phyloP scores from a whole-genome alignment of 148 eudicot species.

The Chenopodium formosanum region DNA sequence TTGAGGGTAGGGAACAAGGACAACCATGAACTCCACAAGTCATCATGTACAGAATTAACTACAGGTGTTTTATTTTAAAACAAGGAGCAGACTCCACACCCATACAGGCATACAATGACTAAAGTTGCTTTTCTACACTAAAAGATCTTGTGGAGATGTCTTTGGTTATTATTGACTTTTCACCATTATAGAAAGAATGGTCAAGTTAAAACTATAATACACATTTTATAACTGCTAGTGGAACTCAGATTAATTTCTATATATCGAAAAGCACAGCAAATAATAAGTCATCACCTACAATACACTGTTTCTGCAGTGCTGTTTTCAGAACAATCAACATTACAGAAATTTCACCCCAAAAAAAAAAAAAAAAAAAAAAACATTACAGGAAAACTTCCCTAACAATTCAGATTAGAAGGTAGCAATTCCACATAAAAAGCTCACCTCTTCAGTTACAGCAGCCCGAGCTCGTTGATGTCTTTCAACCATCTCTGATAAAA shows the following conservation, averaged over 20 bases:
- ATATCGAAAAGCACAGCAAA: neutral
- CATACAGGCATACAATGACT: neutral
- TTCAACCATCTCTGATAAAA: constrained; percentile 80
- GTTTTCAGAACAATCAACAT: neutral
- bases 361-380: neutral
- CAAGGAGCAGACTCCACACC: neutral
- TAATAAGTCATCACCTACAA: neutral
- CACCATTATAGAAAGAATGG: neutral
- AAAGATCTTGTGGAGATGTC: neutral
- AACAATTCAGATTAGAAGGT: neutral
- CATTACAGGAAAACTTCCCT: neutral
- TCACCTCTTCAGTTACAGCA: constrained; percentile 92
- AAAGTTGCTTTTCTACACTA: neutral
- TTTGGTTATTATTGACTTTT: neutral
- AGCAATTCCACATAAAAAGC: neutral
- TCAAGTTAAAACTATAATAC: neutral
- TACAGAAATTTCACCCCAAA: neutral
- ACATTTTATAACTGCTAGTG: neutral
- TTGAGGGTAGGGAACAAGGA: neutral
- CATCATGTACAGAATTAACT: neutral
- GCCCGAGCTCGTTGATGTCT: constrained; percentile 87
- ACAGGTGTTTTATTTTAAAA: too few relatives aligned
- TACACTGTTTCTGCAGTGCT: neutral
- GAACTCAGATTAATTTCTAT: neutral
- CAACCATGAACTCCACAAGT: neutral